These are phyloP conservation scores for Fusarium sp. DNA, from an alignment of 2,329 filamentous ascomycete genomes.

Conservation along the genomic window DNA sequence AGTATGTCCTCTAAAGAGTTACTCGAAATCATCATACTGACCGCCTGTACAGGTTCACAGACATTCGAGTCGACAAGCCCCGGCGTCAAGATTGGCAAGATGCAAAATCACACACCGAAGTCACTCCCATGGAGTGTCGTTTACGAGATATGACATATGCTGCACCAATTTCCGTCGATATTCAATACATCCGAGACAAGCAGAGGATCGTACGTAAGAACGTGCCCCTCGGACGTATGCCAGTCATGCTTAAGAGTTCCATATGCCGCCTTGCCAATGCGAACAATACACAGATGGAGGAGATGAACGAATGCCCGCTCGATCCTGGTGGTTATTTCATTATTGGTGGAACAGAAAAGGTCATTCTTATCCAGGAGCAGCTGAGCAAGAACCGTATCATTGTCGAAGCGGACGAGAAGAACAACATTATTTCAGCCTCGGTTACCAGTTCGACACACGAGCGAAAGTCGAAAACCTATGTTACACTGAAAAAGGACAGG, in stretches of 20 bases:
- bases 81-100: slow-evolving; percentile 82
- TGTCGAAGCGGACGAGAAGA: slow-evolving; percentile 91
- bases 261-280: slow-evolving; percentile 89
- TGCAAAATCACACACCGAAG: slow-evolving; percentile 74
- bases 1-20: slow-evolving; percentile 56
- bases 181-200: slow-evolving; percentile 87
- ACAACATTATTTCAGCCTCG: slow-evolving; percentile 92
- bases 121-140: slow-evolving; percentile 96
- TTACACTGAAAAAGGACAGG: slow-evolving; percentile 91
- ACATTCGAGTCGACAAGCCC: slow-evolving; percentile 87
- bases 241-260: slow-evolving; percentile 96
- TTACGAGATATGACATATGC: slow-evolving; percentile 98
- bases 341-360: slow-evolving; percentile 96
- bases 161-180: slow-evolving; percentile 91
- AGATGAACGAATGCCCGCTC: slow-evolving; percentile 93
- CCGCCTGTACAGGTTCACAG: slow-evolving; percentile 69
- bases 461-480: slow-evolving; percentile 97
- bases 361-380: slow-evolving; percentile 98
- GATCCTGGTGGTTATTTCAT: slow-evolving; percentile 99
- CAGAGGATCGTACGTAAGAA: slow-evolving; percentile 78
- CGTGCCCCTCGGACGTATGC: slow-evolving; percentile 88
- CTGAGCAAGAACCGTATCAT: slow-evolving; percentile 99
- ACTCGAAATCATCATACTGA: slow-evolving; percentile 6
- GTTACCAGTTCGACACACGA: slow-evolving; percentile 98
- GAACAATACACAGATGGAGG: slow-evolving; percentile 87